A percentile compares a stretch with the other conserved stretches of the same genome.
Evolutionary conservation across 805 yeast genomes (phyloP).

Genomic region (Suhomyces sp.): DNA sequence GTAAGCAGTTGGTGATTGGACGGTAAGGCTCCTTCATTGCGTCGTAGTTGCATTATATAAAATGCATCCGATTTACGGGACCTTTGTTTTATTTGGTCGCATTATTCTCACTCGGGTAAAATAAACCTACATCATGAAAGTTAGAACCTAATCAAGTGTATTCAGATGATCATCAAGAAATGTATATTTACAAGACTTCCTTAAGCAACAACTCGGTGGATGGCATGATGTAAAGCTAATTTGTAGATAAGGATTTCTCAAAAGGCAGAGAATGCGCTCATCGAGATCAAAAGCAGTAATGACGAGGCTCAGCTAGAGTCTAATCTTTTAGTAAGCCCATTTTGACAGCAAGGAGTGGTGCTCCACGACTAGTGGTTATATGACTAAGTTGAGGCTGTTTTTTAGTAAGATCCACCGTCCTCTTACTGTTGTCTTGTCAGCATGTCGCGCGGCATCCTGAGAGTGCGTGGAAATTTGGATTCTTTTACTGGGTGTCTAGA

Average conservation of each 20-base stretch:
- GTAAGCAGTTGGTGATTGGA: not conserved
- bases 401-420: not conserved
- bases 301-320: not conserved
- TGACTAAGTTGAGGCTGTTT: not conserved
- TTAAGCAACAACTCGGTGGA: not conserved
- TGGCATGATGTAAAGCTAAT: not conserved
- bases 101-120: not conserved
- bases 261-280: not conserved
- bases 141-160: too few species aligned
- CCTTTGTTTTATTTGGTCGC: not conserved
- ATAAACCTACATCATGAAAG: too few species aligned
- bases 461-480: too few species aligned
- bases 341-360: not conserved
- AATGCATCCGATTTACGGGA: not conserved
- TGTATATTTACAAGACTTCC: too few species aligned
- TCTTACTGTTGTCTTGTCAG: too few species aligned
- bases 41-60: not conserved
- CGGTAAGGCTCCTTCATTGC: not conserved
- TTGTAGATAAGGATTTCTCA: not conserved
- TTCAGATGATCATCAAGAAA: too few species aligned
- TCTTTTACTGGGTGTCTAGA: not conserved
- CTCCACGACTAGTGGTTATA: not conserved
- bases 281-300: not conserved
- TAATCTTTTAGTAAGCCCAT: not conserved
- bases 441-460: not conserved